Evolutionary conservation across 768 basidiomycete species (phyloP).

Genomic region (Agaricus blazei): DNA sequence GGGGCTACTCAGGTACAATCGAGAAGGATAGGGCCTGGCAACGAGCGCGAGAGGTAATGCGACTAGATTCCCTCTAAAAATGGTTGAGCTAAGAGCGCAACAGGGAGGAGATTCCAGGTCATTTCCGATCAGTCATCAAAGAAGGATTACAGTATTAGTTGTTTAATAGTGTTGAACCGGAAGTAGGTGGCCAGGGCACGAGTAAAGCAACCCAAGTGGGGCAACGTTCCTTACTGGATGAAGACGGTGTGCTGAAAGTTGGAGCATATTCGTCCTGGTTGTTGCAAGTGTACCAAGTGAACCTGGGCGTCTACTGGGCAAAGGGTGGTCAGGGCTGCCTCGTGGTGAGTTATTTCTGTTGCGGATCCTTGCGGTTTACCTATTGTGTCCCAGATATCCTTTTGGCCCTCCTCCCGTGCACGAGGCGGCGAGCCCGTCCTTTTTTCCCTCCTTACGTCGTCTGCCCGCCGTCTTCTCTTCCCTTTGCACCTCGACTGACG

Average conservation of each 20-base stretch:
- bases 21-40: neutral
- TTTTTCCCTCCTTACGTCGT: slow-evolving; percentile 24
- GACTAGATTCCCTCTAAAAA: neutral
- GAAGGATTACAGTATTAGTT: neutral
- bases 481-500: slow-evolving; percentile 25
- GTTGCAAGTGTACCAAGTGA: neutral
- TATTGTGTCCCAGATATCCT: slow-evolving; percentile 21
- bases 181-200: neutral
- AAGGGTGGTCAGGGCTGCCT: slow-evolving; percentile 4
- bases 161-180: neutral
- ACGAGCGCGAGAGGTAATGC: too few relatives aligned
- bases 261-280: neutral
- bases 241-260: neutral
- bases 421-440: slow-evolving; percentile 27
- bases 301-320: slow-evolving; percentile 5
- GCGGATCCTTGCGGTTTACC: slow-evolving; percentile 23
- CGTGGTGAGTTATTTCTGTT: slow-evolving; percentile 8
- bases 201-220: neutral
- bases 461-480: slow-evolving; percentile 24
- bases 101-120: neutral
- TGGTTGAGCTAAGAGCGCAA: neutral
- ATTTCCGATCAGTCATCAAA: slow-evolving; percentile 1
- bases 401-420: slow-evolving; percentile 27
- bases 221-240: neutral
- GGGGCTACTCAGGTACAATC: too few relatives aligned